Evolutionary conservation across 2,329 filamentous ascomycete species (phyloP).

Genomic region (Hawksworthiomyces lignivorus): DNA sequence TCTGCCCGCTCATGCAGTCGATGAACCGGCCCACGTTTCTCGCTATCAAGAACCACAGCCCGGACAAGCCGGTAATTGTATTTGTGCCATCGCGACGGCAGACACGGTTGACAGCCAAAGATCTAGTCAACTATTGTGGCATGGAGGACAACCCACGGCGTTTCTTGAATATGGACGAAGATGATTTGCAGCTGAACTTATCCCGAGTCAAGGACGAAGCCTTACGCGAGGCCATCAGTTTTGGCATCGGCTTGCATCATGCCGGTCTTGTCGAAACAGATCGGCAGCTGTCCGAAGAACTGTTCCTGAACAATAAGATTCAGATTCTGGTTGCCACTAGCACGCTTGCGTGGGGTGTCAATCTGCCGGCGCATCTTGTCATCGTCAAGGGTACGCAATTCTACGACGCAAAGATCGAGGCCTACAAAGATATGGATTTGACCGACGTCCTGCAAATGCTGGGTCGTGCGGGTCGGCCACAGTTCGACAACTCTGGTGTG

Average conservation of each 20-base stretch:
- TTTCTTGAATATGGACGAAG: constrained; percentile 90
- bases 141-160: constrained; percentile 97
- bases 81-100: constrained; percentile 95
- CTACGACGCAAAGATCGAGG: constrained; percentile 96
- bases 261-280: constrained; percentile 94
- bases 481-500: constrained; percentile 93
- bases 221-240: constrained; percentile 86
- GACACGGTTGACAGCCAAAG: constrained; percentile 89
- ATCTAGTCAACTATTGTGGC: constrained; percentile 93
- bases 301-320: constrained; percentile 96
- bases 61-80: constrained; percentile 94
- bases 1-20: constrained; percentile 96
- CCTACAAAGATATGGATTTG: constrained; percentile 97
- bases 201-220: constrained; percentile 86
- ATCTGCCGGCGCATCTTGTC: constrained; percentile 90
- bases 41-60: constrained; percentile 93
- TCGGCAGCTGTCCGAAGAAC: constrained; percentile 81
- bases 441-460: constrained; percentile 98
- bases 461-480: constrained; percentile 86
- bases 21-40: constrained; percentile 98
- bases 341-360: constrained; percentile 96
- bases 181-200: constrained; percentile 85
- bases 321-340: constrained; percentile 94
- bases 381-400: constrained; percentile 98
- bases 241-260: constrained; percentile 95